These are phyloP conservation scores for Eragrostis tef DNA, from an alignment of 202 grass and related monocot species.

Conservation along the genomic window DNA sequence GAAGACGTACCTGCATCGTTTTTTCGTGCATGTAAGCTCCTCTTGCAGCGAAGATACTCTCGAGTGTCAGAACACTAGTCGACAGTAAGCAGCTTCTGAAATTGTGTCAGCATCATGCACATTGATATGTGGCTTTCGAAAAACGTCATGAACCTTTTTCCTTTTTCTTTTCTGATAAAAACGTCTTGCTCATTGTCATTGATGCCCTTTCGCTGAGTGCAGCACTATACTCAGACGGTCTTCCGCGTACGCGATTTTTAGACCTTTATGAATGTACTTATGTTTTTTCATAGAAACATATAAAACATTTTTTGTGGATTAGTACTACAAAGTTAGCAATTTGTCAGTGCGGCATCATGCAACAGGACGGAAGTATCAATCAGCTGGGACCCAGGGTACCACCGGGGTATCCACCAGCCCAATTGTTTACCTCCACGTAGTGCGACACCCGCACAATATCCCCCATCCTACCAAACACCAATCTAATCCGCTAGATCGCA, in stretches of 20 bases:
- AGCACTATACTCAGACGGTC: not conserved
- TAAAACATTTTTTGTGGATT: not conserved
- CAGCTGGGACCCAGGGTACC: conserved; percentile 40
- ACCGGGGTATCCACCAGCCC: conserved; percentile 18
- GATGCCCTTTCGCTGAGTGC: not conserved
- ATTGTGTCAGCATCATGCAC: not conserved
- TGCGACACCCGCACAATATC: conserved; percentile 15
- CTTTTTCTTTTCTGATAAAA: no score
- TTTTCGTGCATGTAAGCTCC: not conserved
- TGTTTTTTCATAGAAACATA: not conserved
- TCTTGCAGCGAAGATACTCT: not conserved
- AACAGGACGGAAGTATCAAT: conserved; percentile 34
- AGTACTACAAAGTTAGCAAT: not conserved
- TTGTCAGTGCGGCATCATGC: conserved; percentile 8
- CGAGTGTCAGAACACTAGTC: not conserved
- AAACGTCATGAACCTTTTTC: no score
- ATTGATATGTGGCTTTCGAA: not conserved
- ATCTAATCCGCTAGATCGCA: not conserved
- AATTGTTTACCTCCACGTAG: conserved; percentile 48
- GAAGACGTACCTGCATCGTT: not conserved
- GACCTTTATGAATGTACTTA: not conserved
- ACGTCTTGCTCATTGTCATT: no score
- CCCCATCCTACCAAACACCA: not conserved
- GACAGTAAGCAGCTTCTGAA: not conserved
- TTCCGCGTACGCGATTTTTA: conserved; percentile 23